Conservation (phyloP, 2,329 filamentous ascomycete species). For the Lecanicillium sp. region DNA sequence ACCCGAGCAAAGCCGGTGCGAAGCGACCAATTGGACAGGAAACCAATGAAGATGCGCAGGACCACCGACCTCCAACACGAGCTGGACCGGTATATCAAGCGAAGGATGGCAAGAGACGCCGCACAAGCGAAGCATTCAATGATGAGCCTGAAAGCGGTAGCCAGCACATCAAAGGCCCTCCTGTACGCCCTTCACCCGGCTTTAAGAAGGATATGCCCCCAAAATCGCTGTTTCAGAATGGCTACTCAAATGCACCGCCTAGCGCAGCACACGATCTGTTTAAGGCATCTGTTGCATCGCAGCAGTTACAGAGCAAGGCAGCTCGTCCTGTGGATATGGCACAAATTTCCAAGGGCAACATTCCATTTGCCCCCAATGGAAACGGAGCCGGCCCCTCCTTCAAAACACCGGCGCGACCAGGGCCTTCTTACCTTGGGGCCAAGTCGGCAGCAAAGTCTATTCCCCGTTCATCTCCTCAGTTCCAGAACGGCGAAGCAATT, state of each 20-base stretch:
- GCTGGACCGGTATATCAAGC: slow-evolving; percentile 58
- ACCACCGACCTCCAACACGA: slow-evolving; percentile 41
- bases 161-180: slow-evolving; percentile 67
- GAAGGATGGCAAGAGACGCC: slow-evolving; percentile 72
- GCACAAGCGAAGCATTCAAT: slow-evolving; percentile 67
- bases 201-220: slow-evolving; percentile 60
- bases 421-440: slow-evolving; percentile 28
- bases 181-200: slow-evolving; percentile 71
- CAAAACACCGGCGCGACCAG: slow-evolving; percentile 64
- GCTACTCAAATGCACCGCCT: slow-evolving; percentile 55
- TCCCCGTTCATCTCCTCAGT: slow-evolving; percentile 69
- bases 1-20: slow-evolving; percentile 21
- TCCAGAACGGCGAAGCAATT: slow-evolving; percentile 84
- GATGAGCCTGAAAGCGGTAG: slow-evolving; percentile 55
- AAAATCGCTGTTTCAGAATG: slow-evolving; percentile 55
- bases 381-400: slow-evolving; percentile 50
- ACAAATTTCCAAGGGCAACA: slow-evolving; percentile 82
- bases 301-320: slow-evolving; percentile 60
- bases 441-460: slow-evolving; percentile 57
- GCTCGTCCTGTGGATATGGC: slow-evolving; percentile 74
- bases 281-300: slow-evolving; percentile 59
- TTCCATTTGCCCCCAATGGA: slow-evolving; percentile 74
- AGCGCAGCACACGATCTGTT: slow-evolving; percentile 52
- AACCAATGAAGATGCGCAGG: slow-evolving; percentile 45
- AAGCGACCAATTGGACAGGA: slow-evolving; percentile 65